Evolutionary conservation across 2,329 filamentous ascomycete genomes (phyloP).

Genomic region (Aspergillus fumigatiaffinis): DNA sequence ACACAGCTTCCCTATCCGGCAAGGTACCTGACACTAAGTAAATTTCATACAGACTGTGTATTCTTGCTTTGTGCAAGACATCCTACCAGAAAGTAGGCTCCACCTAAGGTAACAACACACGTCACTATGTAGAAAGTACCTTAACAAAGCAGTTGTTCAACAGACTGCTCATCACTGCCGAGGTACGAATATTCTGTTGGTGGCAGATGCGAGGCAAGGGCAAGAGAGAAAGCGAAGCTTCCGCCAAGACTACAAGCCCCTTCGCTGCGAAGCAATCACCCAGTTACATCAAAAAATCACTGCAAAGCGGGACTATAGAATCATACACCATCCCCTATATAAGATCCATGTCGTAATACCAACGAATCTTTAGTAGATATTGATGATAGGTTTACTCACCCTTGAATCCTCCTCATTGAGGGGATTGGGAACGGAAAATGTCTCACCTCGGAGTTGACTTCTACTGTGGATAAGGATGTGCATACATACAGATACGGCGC

Average conservation of each 20-base stretch:
- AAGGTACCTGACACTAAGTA: neutral
- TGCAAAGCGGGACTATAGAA: no score
- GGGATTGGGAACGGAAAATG: no score
- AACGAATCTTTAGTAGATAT: no score
- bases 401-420: no score
- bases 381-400: no score
- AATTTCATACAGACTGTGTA: neutral
- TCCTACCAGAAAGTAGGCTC: neutral
- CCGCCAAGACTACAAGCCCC: neutral
- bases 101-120: neutral
- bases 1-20: neutral
- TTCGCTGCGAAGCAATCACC: neutral
- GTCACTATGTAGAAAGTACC: neutral
- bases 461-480: no score
- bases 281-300: no score
- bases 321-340: no score
- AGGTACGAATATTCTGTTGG: neutral
- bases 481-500: no score
- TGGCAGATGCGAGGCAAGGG: neutral
- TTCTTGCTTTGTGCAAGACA: neutral
- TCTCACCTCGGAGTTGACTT: no score
- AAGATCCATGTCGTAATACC: no score
- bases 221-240: neutral
- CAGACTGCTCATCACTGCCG: neutral
- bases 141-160: neutral